Base-by-base conservation (phyloP, 1,284 basidiomycete species). In the Naganishia sp. region DNA sequence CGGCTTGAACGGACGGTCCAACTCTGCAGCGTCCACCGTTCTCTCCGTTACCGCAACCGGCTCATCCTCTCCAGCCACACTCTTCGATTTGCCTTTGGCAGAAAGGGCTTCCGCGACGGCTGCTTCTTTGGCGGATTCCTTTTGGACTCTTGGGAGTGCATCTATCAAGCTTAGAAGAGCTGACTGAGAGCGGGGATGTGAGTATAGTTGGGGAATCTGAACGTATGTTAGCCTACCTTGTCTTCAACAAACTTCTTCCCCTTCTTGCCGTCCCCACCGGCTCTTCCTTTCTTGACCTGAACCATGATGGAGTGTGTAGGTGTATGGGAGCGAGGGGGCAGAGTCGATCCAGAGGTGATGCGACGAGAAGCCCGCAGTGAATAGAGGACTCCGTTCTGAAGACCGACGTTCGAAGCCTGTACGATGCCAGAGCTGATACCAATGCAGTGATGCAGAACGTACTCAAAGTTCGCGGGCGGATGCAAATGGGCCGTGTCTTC, bases 161-260 rank as follows among this genome's bases (percentile, higher is more conserved):
- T 51, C 58, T 39, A 61, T 61, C 58, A 61, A n/a, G 35, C 58
- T 61, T 6, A 61, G 25, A 21, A 61, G 58, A 21, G 47, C 47
- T 2, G 58, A 61, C 58, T 61, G 35, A 7, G n/a, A n/a, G 6
- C 11, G 15, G 32, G 7, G 15, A 39, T 50, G 28, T 31, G 6
- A 35, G 45, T 17, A 60, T 23, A 11, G 21, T 21, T 15, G 15
- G 56, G 0, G n/a, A 49, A 13, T 32, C 35, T 10, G 52, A 23
- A 43, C 21, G 5, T 10, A 3, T 11, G 6, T 18, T 6, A n/a
- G 53, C 63, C 76, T 67, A 77, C 76, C 71, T 76, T 76, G 67
- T 75, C 75, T 61, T 78, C 77, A 10, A 78, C 66, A 68, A 78
- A 78, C 45, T 74, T 72, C 68, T 78, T 78, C 50, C 77, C 77